A percentile compares a stretch with the other conserved stretches of the same genome.
phyloP scores from a whole-genome alignment of 2,329 filamentous ascomycete species.

The Venturiaceae sp. region DNA sequence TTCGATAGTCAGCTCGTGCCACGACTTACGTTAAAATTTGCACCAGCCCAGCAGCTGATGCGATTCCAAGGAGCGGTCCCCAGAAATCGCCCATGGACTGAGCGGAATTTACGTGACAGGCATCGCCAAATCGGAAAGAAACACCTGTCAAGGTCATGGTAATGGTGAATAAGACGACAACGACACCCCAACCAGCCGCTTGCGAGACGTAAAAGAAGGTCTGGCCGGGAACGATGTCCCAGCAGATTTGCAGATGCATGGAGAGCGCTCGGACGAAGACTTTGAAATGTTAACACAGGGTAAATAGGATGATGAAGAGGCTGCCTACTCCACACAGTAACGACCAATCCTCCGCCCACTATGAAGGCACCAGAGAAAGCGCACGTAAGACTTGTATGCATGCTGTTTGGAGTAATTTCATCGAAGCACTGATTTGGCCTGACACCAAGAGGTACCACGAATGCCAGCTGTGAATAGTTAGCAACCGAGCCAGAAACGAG shows the following conservation, averaged over 20 bases:
- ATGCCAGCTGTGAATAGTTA: constrained; percentile 56
- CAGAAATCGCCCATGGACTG: constrained; percentile 79
- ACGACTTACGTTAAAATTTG: constrained; percentile 70
- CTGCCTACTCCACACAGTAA: constrained; percentile 65
- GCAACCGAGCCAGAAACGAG: neutral
- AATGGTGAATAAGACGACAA: constrained; percentile 62
- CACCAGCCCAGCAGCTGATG: constrained; percentile 64
- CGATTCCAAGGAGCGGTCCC: constrained; percentile 76
- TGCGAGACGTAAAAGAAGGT: constrained; percentile 85
- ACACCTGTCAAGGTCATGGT: constrained; percentile 81
- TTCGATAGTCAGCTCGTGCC: neutral
- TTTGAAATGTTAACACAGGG: constrained; percentile 9
- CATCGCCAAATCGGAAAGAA: constrained; percentile 83
- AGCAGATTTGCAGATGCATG: constrained; percentile 95
- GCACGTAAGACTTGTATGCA: constrained; percentile 72
- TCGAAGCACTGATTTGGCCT: constrained; percentile 78
- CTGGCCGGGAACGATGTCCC: constrained; percentile 82
- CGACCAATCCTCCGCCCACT: constrained; percentile 75
- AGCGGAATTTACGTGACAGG: constrained; percentile 89
- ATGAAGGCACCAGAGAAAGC: constrained; percentile 82
- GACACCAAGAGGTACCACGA: constrained; percentile 76
- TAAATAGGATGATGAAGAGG: neutral
- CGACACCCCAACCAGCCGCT: constrained; percentile 73
- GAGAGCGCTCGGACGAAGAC: constrained; percentile 82
- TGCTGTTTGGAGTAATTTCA: constrained; percentile 84